Percentiles rank a stretch among this genome's conserved stretches.
These are phyloP conservation scores for Candida sp. DNA, from an alignment of 1,139 yeast species.

Conservation along the genomic window DNA sequence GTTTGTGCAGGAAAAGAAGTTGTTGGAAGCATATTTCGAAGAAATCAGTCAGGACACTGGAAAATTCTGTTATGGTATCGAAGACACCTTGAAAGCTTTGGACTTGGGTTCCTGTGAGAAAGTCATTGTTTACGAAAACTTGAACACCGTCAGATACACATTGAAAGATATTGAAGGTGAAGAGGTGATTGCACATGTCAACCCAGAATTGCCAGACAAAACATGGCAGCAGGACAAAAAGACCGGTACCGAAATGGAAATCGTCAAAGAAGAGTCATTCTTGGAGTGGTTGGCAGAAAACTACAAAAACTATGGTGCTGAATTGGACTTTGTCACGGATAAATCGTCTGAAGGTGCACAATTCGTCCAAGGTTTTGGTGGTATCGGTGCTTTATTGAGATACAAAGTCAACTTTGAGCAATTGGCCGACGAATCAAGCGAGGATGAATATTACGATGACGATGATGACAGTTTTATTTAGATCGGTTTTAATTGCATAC, in stretches of 20 bases:
- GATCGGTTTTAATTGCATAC: slow-evolving; percentile 7
- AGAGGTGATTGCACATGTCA: slow-evolving; percentile 74
- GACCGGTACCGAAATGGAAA: slow-evolving; percentile 91
- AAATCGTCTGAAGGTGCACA: slow-evolving; percentile 98
- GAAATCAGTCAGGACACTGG: slow-evolving; percentile 98
- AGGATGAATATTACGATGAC: slow-evolving; percentile 82
- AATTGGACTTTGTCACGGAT: slow-evolving; percentile 95
- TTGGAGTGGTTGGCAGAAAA: slow-evolving; percentile 99
- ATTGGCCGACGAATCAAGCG: slow-evolving; percentile 87
- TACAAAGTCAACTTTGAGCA: slow-evolving; percentile 97
- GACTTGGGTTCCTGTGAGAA: slow-evolving; percentile 97
- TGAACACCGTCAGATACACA: slow-evolving; percentile 83
- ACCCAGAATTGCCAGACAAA: slow-evolving; percentile 75
- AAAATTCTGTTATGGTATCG: slow-evolving; percentile 96
- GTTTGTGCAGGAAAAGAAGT: slow-evolving; percentile 97
- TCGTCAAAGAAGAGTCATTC: slow-evolving; percentile 78
- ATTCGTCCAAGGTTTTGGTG: slow-evolving; percentile 98
- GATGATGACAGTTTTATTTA: slow-evolving; percentile 62
- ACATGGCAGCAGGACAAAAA: slow-evolving; percentile 79
- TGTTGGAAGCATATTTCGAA: slow-evolving; percentile 89
- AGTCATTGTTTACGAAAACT: slow-evolving; percentile 90
- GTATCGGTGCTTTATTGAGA: slow-evolving; percentile 95
- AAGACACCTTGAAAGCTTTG: slow-evolving; percentile 93
- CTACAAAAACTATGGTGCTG: slow-evolving; percentile 93
- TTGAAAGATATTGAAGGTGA: slow-evolving; percentile 85